Percentiles rank a stretch among this genome's conserved stretches.
phyloP scores from a whole-genome alignment of 495 filamentous ascomycete genomes.

The Recurvomyces mirabilis region DNA sequence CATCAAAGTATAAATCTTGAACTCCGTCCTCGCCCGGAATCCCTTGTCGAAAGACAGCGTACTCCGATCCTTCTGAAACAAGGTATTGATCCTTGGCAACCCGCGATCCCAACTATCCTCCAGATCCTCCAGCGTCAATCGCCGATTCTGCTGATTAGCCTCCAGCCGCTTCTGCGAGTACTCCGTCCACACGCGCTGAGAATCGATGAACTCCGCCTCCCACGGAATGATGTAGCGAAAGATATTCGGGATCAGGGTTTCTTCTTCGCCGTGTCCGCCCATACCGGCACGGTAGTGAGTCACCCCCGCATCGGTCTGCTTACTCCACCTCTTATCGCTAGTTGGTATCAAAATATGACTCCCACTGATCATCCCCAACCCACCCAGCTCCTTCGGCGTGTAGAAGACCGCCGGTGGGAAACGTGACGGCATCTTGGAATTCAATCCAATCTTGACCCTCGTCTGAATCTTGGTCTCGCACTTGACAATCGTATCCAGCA shows the following conservation, averaged over 20 bases:
- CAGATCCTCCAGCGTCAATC: conserved; percentile 89
- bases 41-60: conserved; percentile 98
- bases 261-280: conserved; percentile 76
- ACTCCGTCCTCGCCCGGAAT: conserved; percentile 90
- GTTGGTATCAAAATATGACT: conserved; percentile 97
- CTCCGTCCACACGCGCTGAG: conserved; percentile 96
- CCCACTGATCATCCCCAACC: conserved; percentile 97
- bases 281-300: conserved; percentile 97
- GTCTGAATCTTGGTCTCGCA: conserved; percentile 99
- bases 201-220: conserved; percentile 99
- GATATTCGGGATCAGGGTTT: conserved; percentile 96
- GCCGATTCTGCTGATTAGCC: conserved; percentile 93
- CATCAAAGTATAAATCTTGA: conserved; percentile 77
- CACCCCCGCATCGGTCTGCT: conserved; percentile 94
- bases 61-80: conserved; percentile 98
- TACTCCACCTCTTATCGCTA: conserved; percentile 95
- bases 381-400: conserved; percentile 95
- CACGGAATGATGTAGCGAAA: conserved; percentile 99
- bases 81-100: conserved; percentile 94
- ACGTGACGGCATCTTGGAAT: conserved; percentile 99
- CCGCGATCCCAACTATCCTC: conserved; percentile 99
- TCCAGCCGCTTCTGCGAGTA: conserved; percentile 97
- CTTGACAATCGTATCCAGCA: conserved; percentile 97
- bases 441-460: conserved; percentile 95
- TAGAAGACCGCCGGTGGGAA: conserved; percentile 99